Evolutionary conservation across 169 alveolate genomes (phyloP).

Genomic region (Plasmodium coatneyi): DNA sequence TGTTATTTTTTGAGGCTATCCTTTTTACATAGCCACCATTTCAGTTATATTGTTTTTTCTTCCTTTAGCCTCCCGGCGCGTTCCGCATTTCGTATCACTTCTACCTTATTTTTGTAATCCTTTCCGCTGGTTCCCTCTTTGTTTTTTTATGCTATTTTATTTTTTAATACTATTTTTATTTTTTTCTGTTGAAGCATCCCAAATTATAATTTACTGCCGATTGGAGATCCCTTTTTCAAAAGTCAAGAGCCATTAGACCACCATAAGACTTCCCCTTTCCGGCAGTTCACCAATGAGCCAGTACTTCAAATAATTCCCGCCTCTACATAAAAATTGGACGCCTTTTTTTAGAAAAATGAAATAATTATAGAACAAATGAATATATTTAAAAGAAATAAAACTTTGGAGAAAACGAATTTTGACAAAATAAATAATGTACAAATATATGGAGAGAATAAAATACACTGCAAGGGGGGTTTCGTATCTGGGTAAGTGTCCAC

Average conservation of each 20-base stretch:
- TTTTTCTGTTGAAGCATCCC: background rate
- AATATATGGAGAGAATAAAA: slow-evolving; percentile 72
- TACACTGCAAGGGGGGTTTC: slow-evolving; percentile 68
- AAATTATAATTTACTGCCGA: background rate
- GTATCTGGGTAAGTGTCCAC: slow-evolving; percentile 47
- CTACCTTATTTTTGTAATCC: background rate
- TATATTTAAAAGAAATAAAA: slow-evolving; percentile 63
- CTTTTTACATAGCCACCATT: background rate
- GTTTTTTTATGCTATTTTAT: background rate
- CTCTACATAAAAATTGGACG: slow-evolving; percentile 5
- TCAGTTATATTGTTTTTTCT: background rate
- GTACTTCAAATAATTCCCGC: background rate
- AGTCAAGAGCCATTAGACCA: background rate
- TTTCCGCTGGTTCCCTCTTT: background rate
- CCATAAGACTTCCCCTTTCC: background rate
- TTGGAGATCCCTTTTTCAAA: background rate
- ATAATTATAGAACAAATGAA: slow-evolving; percentile 55
- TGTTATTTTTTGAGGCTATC: background rate
- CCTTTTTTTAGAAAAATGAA: slow-evolving; percentile 43
- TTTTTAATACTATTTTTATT: background rate
- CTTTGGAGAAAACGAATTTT: slow-evolving; percentile 50
- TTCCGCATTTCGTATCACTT: background rate
- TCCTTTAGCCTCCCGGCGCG: background rate
- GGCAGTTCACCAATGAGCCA: slow-evolving; percentile 7
- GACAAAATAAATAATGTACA: slow-evolving; percentile 68